A percentile compares a stretch with the other conserved stretches of the same genome.
These are phyloP conservation scores for Tetrapisispora iriomotensis DNA, from an alignment of 805 yeast species.

Conservation along the genomic window DNA sequence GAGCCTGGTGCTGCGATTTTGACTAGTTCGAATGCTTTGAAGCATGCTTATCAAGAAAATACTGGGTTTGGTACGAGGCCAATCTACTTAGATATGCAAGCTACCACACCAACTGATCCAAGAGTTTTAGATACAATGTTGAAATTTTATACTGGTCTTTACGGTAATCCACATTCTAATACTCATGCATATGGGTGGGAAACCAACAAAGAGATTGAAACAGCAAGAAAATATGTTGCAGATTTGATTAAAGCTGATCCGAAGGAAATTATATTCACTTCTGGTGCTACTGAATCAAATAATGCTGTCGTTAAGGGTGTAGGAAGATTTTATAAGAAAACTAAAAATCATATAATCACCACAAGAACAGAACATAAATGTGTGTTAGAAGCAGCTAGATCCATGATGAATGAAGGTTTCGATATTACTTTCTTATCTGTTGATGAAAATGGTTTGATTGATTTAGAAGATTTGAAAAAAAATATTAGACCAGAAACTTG, in stretches of 20 bases:
- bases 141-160: slow-evolving; percentile 78
- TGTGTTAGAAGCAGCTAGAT: slow-evolving; percentile 93
- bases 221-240: slow-evolving; percentile 77
- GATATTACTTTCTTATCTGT: slow-evolving; percentile 93
- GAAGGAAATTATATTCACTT: slow-evolving; percentile 91
- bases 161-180: slow-evolving; percentile 96
- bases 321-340: slow-evolving; percentile 80
- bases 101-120: slow-evolving; percentile 97
- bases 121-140: slow-evolving; percentile 86
- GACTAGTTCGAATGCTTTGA: slow-evolving; percentile 27
- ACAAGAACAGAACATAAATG: slow-evolving; percentile 98
- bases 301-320: slow-evolving; percentile 95
- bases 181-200: slow-evolving; percentile 99
- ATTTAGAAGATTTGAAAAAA: slow-evolving; percentile 64
- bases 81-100: slow-evolving; percentile 93
- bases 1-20: slow-evolving; percentile 11
- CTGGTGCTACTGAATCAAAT: slow-evolving; percentile 97
- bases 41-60: slow-evolving; percentile 32
- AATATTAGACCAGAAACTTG: slow-evolving; percentile 87
- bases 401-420: slow-evolving; percentile 91
- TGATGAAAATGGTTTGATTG: slow-evolving; percentile 65
- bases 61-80: slow-evolving; percentile 66
- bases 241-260: slow-evolving; percentile 84
- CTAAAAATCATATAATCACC: slow-evolving; percentile 90
- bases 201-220: slow-evolving; percentile 84